Conservation (phyloP, 345 rosid genomes). For the Rhizophora mangle region DNA sequence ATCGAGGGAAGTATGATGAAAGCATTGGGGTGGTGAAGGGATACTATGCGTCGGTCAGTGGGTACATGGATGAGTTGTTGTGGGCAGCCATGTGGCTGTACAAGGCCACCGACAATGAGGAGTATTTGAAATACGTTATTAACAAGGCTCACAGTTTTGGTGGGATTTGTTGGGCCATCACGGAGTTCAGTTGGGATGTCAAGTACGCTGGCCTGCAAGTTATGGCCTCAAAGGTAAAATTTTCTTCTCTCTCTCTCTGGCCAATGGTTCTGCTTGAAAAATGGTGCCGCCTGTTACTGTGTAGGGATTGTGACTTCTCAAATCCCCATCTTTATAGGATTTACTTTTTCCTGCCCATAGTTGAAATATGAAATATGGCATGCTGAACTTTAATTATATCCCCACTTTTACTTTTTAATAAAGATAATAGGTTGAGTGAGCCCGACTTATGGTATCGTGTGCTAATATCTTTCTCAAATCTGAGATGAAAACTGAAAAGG, state of each 20-base stretch:
- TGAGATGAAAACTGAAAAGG: background rate
- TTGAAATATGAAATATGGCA: constrained; percentile 23
- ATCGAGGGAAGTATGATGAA: constrained; percentile 77
- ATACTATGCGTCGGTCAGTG: constrained; percentile 97
- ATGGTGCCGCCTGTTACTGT: background rate
- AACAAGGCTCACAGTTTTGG: constrained; percentile 20
- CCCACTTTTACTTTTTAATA: constrained; percentile 12
- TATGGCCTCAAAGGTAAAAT: constrained; percentile 23
- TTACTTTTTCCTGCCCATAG: constrained; percentile 22
- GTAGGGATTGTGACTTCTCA: background rate
- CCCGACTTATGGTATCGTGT: constrained; percentile 19
- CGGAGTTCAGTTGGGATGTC: constrained; percentile 37
- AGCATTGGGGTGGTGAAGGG: constrained; percentile 67
- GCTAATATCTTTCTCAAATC: background rate
- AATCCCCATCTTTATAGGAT: constrained; percentile 22
- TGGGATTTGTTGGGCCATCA: constrained; percentile 30
- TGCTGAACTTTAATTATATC: constrained; percentile 7
- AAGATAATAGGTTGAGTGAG: constrained; percentile 14
- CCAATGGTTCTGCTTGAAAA: background rate
- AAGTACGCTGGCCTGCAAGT: constrained; percentile 35
- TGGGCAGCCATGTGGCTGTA: constrained; percentile 39
- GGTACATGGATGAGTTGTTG: constrained; percentile 92
- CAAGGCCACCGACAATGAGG: constrained; percentile 33
- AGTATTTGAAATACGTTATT: constrained; percentile 20
- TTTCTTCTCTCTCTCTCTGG: no score